phyloP scores from a whole-genome alignment of 371 early-diverging fungal species.

The Mucor plumbeus region DNA sequence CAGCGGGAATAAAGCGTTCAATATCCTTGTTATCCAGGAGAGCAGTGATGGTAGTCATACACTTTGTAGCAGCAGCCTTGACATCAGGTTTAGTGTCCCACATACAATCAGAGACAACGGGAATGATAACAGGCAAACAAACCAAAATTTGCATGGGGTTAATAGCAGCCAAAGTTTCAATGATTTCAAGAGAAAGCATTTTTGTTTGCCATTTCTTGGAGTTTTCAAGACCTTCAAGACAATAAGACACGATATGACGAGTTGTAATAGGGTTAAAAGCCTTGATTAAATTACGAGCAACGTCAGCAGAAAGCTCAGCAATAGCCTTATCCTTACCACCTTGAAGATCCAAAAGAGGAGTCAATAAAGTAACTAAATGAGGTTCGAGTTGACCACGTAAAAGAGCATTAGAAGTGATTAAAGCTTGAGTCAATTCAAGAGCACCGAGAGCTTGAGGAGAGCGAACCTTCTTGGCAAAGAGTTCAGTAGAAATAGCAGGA shows the following conservation, averaged over 20 bases:
- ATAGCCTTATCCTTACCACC: constrained; percentile 71
- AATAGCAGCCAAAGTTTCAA: constrained; percentile 56
- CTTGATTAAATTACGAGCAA: constrained; percentile 60
- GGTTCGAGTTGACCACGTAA: constrained; percentile 63
- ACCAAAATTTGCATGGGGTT: constrained; percentile 67
- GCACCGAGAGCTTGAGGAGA: constrained; percentile 70
- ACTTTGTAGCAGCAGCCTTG: constrained; percentile 52
- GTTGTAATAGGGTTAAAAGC: constrained; percentile 63
- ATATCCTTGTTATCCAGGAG: constrained; percentile 41
- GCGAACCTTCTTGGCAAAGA: constrained; percentile 74
- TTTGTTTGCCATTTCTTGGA: constrained; percentile 83
- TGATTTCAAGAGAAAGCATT: constrained; percentile 61
- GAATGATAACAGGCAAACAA: constrained; percentile 70
- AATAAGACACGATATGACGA: constrained; percentile 57
- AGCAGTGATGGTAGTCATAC: constrained; percentile 55
- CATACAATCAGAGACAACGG: constrained; percentile 74
- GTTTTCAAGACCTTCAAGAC: constrained; percentile 64
- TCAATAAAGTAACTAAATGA: constrained; percentile 59
- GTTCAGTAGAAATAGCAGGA: constrained; percentile 58
- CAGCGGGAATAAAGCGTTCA: constrained; percentile 64
- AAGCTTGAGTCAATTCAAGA: constrained; percentile 57
- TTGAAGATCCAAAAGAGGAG: constrained; percentile 62
- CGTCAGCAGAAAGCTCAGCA: constrained; percentile 61
- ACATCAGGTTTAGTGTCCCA: constrained; percentile 78
- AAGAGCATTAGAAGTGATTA: constrained; percentile 43